Evolutionary conservation across 495 filamentous ascomycete species (phyloP).

Genomic region (Lophium mytilinum): DNA sequence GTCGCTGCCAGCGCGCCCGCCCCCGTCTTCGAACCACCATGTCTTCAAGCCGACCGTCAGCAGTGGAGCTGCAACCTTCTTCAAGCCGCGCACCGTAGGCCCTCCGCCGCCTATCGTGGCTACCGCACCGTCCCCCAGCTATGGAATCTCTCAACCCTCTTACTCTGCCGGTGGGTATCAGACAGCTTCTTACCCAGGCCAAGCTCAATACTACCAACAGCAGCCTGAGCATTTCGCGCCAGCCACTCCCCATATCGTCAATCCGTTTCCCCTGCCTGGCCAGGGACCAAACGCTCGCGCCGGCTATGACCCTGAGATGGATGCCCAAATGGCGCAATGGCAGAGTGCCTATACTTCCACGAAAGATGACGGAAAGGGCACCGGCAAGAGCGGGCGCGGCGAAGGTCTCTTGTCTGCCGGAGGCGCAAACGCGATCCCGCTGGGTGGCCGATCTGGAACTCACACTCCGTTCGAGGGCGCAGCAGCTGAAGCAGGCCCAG

Average conservation of each 20-base stretch:
- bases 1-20: constrained; percentile 77
- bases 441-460: constrained; percentile 24
- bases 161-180: constrained; percentile 23
- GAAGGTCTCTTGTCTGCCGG: constrained; percentile 31
- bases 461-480: background rate
- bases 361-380: constrained; percentile 40
- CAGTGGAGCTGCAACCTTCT: constrained; percentile 45
- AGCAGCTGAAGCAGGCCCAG: constrained; percentile 29
- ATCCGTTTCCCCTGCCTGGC: constrained; percentile 69
- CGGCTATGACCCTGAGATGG: constrained; percentile 71
- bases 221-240: constrained; percentile 33
- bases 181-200: constrained; percentile 13
- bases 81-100: constrained; percentile 57
- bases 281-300: constrained; percentile 33
- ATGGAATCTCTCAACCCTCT: constrained; percentile 8
- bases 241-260: constrained; percentile 67
- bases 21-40: constrained; percentile 50
- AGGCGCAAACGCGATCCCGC: constrained; percentile 42
- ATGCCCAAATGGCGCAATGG: constrained; percentile 93
- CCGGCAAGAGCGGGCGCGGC: constrained; percentile 24
- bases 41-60: constrained; percentile 30
- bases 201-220: constrained; percentile 28
- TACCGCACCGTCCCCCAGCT: constrained; percentile 4
- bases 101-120: constrained; percentile 12
- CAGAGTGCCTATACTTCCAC: constrained; percentile 73